phyloP scores from a whole-genome alignment of 1,139 yeast species.

The Geotrichum europaeum region DNA sequence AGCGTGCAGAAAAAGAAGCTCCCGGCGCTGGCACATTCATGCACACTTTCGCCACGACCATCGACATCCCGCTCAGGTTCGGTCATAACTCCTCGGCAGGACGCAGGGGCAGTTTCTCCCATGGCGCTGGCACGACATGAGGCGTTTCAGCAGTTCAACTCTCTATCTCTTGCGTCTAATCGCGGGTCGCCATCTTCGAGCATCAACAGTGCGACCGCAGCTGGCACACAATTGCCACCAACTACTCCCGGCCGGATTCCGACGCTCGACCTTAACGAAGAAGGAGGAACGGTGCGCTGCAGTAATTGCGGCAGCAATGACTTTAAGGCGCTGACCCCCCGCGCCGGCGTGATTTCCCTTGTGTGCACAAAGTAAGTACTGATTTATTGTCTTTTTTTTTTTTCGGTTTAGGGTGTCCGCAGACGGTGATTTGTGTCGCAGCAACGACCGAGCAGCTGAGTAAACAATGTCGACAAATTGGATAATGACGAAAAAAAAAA shows the following conservation, averaged over 20 bases:
- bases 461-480: too few relatives aligned
- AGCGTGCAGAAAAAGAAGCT: constrained; percentile 5
- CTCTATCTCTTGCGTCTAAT: background rate
- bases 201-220: background rate
- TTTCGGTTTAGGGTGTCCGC: background rate
- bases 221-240: background rate
- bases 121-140: background rate
- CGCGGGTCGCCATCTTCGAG: background rate
- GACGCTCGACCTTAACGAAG: background rate
- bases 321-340: background rate
- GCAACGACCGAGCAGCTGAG: background rate
- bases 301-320: background rate
- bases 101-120: background rate
- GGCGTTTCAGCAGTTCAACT: background rate
- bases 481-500: background rate
- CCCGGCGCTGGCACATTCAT: background rate
- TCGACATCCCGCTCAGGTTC: background rate
- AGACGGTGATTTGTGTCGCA: background rate
- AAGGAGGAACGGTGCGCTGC: background rate
- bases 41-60: background rate
- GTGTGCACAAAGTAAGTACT: background rate
- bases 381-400: background rate
- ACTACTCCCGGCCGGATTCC: background rate
- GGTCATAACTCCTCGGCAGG: background rate
- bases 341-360: background rate